phyloP scores from a whole-genome alignment of 768 basidiomycete genomes.

The Boletus edulis region DNA sequence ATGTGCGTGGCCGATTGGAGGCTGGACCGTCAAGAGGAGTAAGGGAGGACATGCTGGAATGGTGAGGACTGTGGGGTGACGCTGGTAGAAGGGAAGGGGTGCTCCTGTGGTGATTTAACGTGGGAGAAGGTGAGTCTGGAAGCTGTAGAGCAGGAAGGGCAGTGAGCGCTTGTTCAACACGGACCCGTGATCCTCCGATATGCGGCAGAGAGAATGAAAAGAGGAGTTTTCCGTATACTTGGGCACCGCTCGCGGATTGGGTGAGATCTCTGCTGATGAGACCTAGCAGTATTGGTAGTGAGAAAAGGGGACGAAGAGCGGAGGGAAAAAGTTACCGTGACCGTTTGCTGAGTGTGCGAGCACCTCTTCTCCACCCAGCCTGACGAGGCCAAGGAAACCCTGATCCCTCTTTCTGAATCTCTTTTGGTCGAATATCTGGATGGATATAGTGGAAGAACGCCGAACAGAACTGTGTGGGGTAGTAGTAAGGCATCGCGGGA shows the following conservation, averaged over 20 bases:
- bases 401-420: slow-evolving; percentile 89
- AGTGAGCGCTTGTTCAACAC: slow-evolving; percentile 14
- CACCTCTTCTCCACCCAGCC: slow-evolving; percentile 53
- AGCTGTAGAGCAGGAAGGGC: slow-evolving; percentile 15
- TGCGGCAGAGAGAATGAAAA: slow-evolving; percentile 53
- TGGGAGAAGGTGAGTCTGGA: slow-evolving; percentile 10
- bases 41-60: slow-evolving; percentile 22
- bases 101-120: slow-evolving; percentile 21
- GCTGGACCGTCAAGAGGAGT: slow-evolving; percentile 8
- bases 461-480: slow-evolving; percentile 54
- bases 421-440: slow-evolving; percentile 89
- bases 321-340: slow-evolving; percentile 35
- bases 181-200: slow-evolving; percentile 21
- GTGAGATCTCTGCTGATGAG: slow-evolving; percentile 65
- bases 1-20: slow-evolving; percentile 13
- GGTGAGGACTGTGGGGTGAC: slow-evolving; percentile 14
- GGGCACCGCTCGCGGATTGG: slow-evolving; percentile 27
- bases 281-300: slow-evolving; percentile 37
- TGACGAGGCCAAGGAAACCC: slow-evolving; percentile 64
- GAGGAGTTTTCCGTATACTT: slow-evolving; percentile 81
- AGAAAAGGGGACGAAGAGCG: background rate
- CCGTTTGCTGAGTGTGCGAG: slow-evolving; percentile 46
- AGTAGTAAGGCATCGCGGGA: slow-evolving; percentile 4
- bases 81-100: slow-evolving; percentile 21
- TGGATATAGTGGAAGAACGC: slow-evolving; percentile 70